Base-by-base conservation (phyloP, 75 land plant genomes). In the Cunninghamia lanceolata region DNA sequence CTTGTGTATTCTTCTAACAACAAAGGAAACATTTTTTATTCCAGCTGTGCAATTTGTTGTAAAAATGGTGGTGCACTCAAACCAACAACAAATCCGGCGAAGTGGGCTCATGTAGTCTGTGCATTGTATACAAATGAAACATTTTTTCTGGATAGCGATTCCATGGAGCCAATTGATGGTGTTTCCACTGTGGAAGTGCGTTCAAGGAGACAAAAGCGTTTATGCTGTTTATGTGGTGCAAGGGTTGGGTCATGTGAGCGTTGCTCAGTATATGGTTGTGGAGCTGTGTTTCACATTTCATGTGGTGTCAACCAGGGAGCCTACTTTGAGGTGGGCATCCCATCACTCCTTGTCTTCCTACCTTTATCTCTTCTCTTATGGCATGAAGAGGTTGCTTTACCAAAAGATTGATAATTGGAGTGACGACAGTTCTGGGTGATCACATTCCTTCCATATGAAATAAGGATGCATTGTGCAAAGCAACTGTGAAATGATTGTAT, bases 91-190 rank as follows among this genome's bases (percentile, higher is more conserved):
- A 86, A 84, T 84, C 86, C 86, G 71, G 66, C 39, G 25, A 88
- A 84, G 39, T 89, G 90, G 90, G 90, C 87, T 6, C 90, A 89
- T 89, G 84, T 89, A 21, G 89, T 86, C 38, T 89, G 90, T 85
- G 90, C 90, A 17, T 83, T 89, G 30, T 89, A 89, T 68, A 89
- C 90, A n/a, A 85, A 88, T 85, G 90, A 89, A 78, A 88, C 90
- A 47, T 88, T 87, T 50, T 89, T 89, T 85, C 82, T 89, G 63
- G 56, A 89, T 39, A 86, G 90, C 32, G 90, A 89, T 84, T 86
- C 89, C 25, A 89, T 89, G 90, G 90, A 89, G 85, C 90, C 90
- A 88, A 88, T 89, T 66, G 90, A 88, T 85, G 90, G 90, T 76
- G 46, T 89, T 66, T 77, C 78, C 70, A 89, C 90, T 74, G 90